A percentile compares a stretch with the other conserved stretches of the same genome.
These are phyloP conservation scores for Iberis amara DNA, from an alignment of 441 rosid genomes.

Conservation along the genomic window DNA sequence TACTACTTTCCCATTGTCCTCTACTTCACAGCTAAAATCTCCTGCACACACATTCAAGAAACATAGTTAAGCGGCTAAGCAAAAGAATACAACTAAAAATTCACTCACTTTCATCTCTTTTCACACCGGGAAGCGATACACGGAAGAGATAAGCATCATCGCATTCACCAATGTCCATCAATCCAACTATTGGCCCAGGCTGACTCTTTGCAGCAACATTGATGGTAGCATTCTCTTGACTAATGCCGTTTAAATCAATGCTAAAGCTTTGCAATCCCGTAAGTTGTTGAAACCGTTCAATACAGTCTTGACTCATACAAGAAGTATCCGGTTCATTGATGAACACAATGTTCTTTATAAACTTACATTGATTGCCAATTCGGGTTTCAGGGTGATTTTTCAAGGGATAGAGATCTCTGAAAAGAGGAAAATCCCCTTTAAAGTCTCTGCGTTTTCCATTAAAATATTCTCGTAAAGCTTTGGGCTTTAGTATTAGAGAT, in stretches of 20 bases:
- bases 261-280: constrained; percentile 22
- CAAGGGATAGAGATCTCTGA: constrained; percentile 36
- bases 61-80: neutral
- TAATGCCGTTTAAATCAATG: constrained; percentile 10
- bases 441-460: constrained; percentile 21
- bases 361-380: constrained; percentile 19
- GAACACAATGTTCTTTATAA: constrained; percentile 33
- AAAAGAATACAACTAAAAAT: neutral
- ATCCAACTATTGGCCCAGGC: constrained; percentile 39
- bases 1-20: too few species aligned
- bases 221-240: neutral
- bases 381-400: constrained; percentile 30
- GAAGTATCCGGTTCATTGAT: constrained; percentile 35
- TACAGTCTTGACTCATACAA: constrained; percentile 30
- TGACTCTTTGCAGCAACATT: constrained; percentile 18
- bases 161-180: constrained; percentile 47
- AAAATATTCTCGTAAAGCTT: constrained; percentile 26
- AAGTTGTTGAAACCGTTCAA: constrained; percentile 35
- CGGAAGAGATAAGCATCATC: constrained; percentile 47
- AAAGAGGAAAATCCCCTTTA: constrained; percentile 24
- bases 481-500: constrained; percentile 21
- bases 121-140: constrained; percentile 57
- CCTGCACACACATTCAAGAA: constrained; percentile 32
- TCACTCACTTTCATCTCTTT: constrained; percentile 53
- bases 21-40: constrained; percentile 52